A percentile compares a stretch with the other conserved stretches of the same genome.
Conservation (phyloP, 2,329 filamentous ascomycete genomes). For the Verticillium isaacii region DNA sequence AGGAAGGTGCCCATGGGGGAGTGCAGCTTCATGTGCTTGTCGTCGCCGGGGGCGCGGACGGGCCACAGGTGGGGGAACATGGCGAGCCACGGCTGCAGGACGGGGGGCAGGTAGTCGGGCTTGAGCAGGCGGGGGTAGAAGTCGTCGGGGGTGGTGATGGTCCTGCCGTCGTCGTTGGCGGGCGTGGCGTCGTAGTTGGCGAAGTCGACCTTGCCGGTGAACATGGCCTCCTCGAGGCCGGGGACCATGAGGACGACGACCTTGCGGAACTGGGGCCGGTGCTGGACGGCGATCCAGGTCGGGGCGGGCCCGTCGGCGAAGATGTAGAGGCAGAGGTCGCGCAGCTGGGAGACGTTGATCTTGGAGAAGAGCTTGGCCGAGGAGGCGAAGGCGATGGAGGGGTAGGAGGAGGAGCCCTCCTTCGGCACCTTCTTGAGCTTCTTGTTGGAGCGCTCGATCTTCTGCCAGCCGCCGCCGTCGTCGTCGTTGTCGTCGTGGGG, state of each 20-base stretch:
- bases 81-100: slow-evolving; percentile 64
- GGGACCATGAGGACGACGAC: slow-evolving; percentile 90
- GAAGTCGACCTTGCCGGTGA: slow-evolving; percentile 57
- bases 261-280: slow-evolving; percentile 64
- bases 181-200: slow-evolving; percentile 32
- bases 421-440: slow-evolving; percentile 59
- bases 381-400: slow-evolving; percentile 52
- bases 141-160: slow-evolving; percentile 48
- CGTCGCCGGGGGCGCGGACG: slow-evolving; percentile 80
- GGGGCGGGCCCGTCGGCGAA: slow-evolving; percentile 61
- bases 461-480: slow-evolving; percentile 46
- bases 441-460: slow-evolving; percentile 48
- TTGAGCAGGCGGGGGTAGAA: slow-evolving; percentile 53
- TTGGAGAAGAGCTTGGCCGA: slow-evolving; percentile 55
- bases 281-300: slow-evolving; percentile 59
- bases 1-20: slow-evolving; percentile 85
- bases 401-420: slow-evolving; percentile 51
- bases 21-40: slow-evolving; percentile 73
- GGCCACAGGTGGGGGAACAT: slow-evolving; percentile 91
- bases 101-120: slow-evolving; percentile 44
- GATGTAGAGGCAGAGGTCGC: slow-evolving; percentile 61
- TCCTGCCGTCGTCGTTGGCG: slow-evolving; percentile 15
- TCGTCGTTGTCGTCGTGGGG: slow-evolving; percentile 37
- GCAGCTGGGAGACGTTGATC: slow-evolving; percentile 58
- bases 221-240: slow-evolving; percentile 86